Evolutionary conservation across 495 filamentous ascomycete species (phyloP), one percentile per base, ranked within the genome.

Genomic region (Podospora australis): DNA sequence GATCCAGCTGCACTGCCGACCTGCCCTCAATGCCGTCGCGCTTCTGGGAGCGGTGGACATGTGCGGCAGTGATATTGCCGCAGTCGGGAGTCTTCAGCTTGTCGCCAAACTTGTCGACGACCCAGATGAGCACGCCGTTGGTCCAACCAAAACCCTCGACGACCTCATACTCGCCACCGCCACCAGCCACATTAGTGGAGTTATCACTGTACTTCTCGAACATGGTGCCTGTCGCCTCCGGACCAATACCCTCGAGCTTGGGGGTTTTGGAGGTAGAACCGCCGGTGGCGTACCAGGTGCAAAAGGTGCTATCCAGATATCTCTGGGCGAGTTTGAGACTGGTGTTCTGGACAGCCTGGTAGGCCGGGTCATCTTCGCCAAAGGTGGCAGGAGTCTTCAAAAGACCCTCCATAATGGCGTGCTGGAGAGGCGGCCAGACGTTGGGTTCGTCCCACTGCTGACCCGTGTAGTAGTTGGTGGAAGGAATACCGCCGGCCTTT

Each of bases 361-460:
- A 74, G 17, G 57, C 54, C 10, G 71, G 69, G 44, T 76, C 72
- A 9, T 61, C 56, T 6, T 49, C 42, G 22, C 70, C 68, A 25
- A 73, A 76, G 5, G 72, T 74, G 2, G 71, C 43, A 3, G 71
- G 71, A 1, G 70, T 72, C 42, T 70, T 67, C 38, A 70, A 62
- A 2, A 76, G 60, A 3, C 70, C 69, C 25, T 72, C 57, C 67
- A 74, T 76, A 11, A 76, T 48, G 13, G 68, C 55, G 58, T 76
- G 70, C 60, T 65, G 63, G 22, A 73, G 57, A 14, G 68, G 68
- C 13, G 72, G 72, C 72, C 72, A 76, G n/a, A 76, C 72, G 36
- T 69, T 74, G 4, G 72, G 71, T 47, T 76, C 59, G 55, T 76
- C 72, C 72, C 72, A 76, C 48, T 76, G 72, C 59, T 76, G 72